phyloP scores from a whole-genome alignment of 805 yeast species.

The Candida ponderosae region DNA sequence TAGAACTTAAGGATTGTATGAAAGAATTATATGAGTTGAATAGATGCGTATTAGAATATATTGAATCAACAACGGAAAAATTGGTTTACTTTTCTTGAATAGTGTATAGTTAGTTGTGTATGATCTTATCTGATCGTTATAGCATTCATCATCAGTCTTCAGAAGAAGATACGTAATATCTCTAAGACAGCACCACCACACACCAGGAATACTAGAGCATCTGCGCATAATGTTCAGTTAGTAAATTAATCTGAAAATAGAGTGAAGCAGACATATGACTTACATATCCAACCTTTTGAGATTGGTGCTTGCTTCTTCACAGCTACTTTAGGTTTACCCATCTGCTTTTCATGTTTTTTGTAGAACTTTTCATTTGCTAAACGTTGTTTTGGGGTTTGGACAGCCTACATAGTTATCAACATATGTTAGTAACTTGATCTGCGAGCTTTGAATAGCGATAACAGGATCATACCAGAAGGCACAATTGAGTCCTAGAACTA shows the following conservation, averaged over 20 bases:
- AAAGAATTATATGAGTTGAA: too few species aligned
- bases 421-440: too few species aligned
- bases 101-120: too few species aligned
- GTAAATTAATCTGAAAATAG: constrained; percentile 1
- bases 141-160: too few species aligned
- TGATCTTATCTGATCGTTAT: too few species aligned
- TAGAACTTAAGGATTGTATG: too few species aligned
- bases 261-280: constrained; percentile 16
- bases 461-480: too few species aligned
- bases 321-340: constrained; percentile 59
- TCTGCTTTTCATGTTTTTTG: constrained; percentile 60
- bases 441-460: too few species aligned
- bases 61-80: too few species aligned
- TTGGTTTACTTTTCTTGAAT: too few species aligned
- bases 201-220: constrained; percentile 53
- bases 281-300: constrained; percentile 59
- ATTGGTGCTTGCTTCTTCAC: constrained; percentile 40
- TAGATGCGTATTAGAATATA: too few species aligned
- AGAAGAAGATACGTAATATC: constrained; percentile 47
- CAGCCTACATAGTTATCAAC: constrained; percentile 36
- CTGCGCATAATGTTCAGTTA: constrained; percentile 15
- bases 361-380: constrained; percentile 81
- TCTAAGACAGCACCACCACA: constrained; percentile 82
- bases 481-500: too few species aligned
- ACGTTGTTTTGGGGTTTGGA: constrained; percentile 83